These are phyloP conservation scores for Heimioporus sp. DNA, from an alignment of 768 basidiomycete species.

Conservation along the genomic window DNA sequence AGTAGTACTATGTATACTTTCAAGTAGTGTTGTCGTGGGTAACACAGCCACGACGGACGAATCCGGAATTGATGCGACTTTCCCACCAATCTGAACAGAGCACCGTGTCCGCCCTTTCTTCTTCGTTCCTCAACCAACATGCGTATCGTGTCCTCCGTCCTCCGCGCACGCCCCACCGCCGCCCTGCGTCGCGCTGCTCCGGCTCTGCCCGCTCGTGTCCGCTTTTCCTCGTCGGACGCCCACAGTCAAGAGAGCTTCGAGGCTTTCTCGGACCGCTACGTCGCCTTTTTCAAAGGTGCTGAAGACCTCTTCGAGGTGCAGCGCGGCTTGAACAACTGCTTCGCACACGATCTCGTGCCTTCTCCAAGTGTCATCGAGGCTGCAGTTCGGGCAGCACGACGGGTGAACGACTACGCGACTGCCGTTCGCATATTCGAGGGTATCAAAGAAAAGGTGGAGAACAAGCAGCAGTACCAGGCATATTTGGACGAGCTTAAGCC, in stretches of 20 bases:
- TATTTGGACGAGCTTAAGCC: constrained; percentile 90
- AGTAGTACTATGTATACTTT: too few relatives aligned
- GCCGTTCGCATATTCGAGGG: constrained; percentile 97
- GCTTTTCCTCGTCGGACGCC: constrained; percentile 46
- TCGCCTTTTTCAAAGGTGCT: constrained; percentile 88
- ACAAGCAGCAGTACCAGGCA: constrained; percentile 89
- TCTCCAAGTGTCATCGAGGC: constrained; percentile 82
- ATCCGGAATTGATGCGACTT: constrained; percentile 13
- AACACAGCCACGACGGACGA: constrained; percentile 20
- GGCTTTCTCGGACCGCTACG: constrained; percentile 91
- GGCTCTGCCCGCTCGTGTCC: constrained; percentile 36
- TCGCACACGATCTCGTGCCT: constrained; percentile 96
- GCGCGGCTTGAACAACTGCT: constrained; percentile 99
- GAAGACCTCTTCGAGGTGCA: constrained; percentile 99
- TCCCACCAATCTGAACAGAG: constrained; percentile 10
- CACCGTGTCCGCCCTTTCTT: background rate
- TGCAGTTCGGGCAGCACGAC: constrained; percentile 80
- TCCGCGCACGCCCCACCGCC: constrained; percentile 58
- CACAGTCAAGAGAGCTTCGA: constrained; percentile 93
- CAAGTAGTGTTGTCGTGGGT: too few relatives aligned
- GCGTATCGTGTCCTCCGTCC: constrained; percentile 60
- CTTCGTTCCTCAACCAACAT: constrained; percentile 35
- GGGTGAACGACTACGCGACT: constrained; percentile 96
- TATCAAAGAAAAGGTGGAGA: constrained; percentile 96
- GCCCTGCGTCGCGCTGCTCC: constrained; percentile 42